Conservation (phyloP, 148 eudicot species). For the Rhododendron griersonianum region DNA sequence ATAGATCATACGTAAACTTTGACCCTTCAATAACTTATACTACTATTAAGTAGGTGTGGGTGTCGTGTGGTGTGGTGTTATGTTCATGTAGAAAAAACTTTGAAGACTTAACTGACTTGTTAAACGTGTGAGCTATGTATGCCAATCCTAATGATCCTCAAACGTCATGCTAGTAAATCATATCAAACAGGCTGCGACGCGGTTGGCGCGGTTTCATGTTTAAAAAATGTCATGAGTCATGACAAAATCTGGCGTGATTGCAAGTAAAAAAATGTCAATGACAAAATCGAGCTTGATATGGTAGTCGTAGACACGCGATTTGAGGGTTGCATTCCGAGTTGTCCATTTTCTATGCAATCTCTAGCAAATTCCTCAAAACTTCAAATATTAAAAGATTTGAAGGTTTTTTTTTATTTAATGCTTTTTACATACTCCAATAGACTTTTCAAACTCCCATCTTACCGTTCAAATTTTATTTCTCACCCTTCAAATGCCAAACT, state of each 20-base stretch:
- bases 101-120: neutral
- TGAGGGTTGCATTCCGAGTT: neutral
- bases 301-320: neutral
- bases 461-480: neutral
- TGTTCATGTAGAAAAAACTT: neutral
- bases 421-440: neutral
- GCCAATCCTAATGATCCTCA: neutral
- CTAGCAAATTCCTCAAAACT: neutral
- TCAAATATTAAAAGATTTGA: neutral
- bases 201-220: neutral
- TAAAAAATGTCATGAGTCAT: neutral
- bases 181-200: neutral
- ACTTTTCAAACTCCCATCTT: neutral
- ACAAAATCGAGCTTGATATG: neutral
- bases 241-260: neutral
- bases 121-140: neutral
- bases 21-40: neutral
- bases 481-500: neutral
- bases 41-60: neutral
- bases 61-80: neutral
- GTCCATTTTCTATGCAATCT: neutral
- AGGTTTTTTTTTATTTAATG: neutral
- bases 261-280: neutral
- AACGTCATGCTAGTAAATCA: neutral
- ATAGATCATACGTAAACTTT: neutral